Percentiles rank a stretch among this genome's conserved stretches.
phyloP scores from a whole-genome alignment of 371 early-diverging fungal species.

The Apophysomyces variabilis region DNA sequence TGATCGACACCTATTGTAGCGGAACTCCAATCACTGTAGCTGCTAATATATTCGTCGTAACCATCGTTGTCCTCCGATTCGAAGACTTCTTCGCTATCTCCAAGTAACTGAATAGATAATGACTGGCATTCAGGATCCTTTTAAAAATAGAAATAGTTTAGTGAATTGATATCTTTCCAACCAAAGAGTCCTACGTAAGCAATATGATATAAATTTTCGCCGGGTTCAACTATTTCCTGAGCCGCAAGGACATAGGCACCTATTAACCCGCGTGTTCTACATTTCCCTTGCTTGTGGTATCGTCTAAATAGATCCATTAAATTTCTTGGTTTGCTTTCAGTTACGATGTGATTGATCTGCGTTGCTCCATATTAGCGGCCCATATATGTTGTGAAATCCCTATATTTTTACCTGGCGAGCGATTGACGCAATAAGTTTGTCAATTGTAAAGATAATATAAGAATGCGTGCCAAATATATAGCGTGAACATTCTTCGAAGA shows the following conservation, averaged over 20 bases:
- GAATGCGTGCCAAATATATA: slow-evolving; percentile 84
- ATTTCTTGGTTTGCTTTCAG: slow-evolving; percentile 18
- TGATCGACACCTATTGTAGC: slow-evolving; percentile 69
- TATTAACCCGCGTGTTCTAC: slow-evolving; percentile 49
- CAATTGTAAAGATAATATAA: slow-evolving; percentile 82
- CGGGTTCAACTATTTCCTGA: slow-evolving; percentile 59
- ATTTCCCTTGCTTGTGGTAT: slow-evolving; percentile 6
- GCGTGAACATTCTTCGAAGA: slow-evolving; percentile 90
- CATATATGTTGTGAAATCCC: background rate
- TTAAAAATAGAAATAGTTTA: background rate
- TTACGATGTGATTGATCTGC: slow-evolving; percentile 1
- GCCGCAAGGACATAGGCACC: slow-evolving; percentile 62
- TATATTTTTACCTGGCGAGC: slow-evolving; percentile 69
- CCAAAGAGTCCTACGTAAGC: slow-evolving; percentile 66
- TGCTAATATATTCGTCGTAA: slow-evolving; percentile 89
- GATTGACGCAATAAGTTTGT: slow-evolving; percentile 74
- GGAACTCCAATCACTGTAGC: slow-evolving; percentile 71
- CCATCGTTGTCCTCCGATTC: slow-evolving; percentile 64
- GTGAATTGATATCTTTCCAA: no score
- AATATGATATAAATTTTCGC: slow-evolving; percentile 78
- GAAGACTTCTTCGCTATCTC: slow-evolving; percentile 71
- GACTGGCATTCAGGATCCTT: slow-evolving; percentile 57
- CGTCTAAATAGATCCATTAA: slow-evolving; percentile 3
- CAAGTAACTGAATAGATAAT: slow-evolving; percentile 80
- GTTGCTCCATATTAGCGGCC: background rate